phyloP scores from a whole-genome alignment of 257 asterid genomes.

The Henckelia pumila region DNA sequence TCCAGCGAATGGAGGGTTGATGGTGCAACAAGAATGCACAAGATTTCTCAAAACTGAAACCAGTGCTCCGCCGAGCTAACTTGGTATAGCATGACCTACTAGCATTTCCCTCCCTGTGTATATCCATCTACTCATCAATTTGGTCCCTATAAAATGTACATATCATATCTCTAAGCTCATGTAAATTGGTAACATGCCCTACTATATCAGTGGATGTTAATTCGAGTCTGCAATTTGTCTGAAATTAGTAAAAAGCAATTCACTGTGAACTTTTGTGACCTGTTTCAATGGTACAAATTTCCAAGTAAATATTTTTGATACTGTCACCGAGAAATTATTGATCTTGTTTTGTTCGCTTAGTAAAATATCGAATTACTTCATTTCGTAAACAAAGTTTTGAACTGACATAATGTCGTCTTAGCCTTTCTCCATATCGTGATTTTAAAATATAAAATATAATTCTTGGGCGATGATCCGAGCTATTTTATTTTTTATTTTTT shows the following conservation, averaged over 20 bases:
- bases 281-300: too few species aligned
- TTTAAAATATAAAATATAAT: too few species aligned
- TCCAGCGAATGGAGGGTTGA: conserved; percentile 75
- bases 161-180: not conserved
- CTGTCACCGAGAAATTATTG: not conserved
- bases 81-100: not conserved
- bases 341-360: not conserved
- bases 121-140: not conserved
- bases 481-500: too few species aligned
- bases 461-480: not conserved
- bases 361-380: too few species aligned
- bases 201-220: not conserved
- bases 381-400: too few species aligned
- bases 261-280: not conserved
- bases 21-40: conserved; percentile 76
- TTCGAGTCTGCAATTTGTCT: not conserved
- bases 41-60: conserved; percentile 68
- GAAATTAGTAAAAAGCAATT: not conserved
- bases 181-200: not conserved
- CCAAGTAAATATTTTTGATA: too few species aligned
- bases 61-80: conserved; percentile 34
- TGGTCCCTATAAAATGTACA: not conserved
- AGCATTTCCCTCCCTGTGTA: conserved; percentile 1
- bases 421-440: too few species aligned
- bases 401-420: too few species aligned